phyloP scores from a whole-genome alignment of 2,329 filamentous ascomycete species.

The Parafenestella ontariensis region DNA sequence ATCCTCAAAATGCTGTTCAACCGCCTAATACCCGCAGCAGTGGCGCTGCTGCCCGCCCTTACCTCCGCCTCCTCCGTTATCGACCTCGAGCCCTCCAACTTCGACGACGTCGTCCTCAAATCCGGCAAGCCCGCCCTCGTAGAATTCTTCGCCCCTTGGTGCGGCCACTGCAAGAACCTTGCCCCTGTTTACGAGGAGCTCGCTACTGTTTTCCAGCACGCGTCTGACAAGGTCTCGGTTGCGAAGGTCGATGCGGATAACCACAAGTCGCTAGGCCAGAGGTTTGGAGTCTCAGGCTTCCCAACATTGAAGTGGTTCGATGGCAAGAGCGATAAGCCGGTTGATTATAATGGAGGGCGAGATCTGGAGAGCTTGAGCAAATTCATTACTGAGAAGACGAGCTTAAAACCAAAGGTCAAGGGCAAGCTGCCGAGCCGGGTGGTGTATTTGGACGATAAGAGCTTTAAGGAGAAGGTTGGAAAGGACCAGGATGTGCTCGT shows the following conservation, averaged over 20 bases:
- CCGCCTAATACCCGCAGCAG: slow-evolving; percentile 38
- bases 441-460: slow-evolving; percentile 77
- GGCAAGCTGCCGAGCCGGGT: slow-evolving; percentile 76
- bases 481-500: slow-evolving; percentile 89
- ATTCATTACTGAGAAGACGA: slow-evolving; percentile 88
- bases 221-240: slow-evolving; percentile 79
- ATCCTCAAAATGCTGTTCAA: slow-evolving; percentile 41
- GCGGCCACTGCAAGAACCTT: slow-evolving; percentile 97
- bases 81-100: slow-evolving; percentile 89
- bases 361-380: slow-evolving; percentile 83
- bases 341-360: slow-evolving; percentile 84
- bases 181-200: slow-evolving; percentile 95
- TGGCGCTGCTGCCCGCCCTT: slow-evolving; percentile 43
- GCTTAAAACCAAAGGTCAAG: slow-evolving; percentile 79
- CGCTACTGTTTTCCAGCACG: slow-evolving; percentile 73
- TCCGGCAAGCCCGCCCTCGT: slow-evolving; percentile 95
- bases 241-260: slow-evolving; percentile 96
- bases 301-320: slow-evolving; percentile 98
- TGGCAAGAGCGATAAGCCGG: slow-evolving; percentile 84
- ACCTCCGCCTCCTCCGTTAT: slow-evolving; percentile 80
- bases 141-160: slow-evolving; percentile 99
- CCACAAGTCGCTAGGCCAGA: slow-evolving; percentile 82
- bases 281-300: slow-evolving; percentile 91
- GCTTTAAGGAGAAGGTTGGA: slow-evolving; percentile 80
- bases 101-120: slow-evolving; percentile 86